Evolutionary conservation across 352 stramenopile genomes (phyloP), one percentile per base, ranked within the genome.

Genomic region (Pythium coloratum): DNA sequence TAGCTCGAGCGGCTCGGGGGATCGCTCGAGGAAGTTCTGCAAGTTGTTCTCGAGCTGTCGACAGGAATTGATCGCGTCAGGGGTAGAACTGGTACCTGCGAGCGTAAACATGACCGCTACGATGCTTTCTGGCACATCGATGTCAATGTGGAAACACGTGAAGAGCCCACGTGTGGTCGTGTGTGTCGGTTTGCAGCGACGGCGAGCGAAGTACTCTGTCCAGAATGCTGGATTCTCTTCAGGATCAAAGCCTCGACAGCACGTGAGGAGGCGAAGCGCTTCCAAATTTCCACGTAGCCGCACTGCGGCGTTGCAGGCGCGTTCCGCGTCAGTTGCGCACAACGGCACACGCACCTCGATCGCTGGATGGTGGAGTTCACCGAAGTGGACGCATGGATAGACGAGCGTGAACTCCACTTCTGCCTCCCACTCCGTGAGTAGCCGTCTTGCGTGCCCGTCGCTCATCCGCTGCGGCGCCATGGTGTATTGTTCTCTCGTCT

Each of bases 201-300:
- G 5, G 6, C 5, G 6, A 42, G 36, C 36, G 9, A 24, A 50
- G 42, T 50, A 50, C 16, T 50, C 32, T 16, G 33, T 38, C 54
- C 54, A 59, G 26, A 59, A 59, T 2, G 6, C 5, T 7, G 54
- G 33, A 12, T 59, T 59, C 30, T 59, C 28, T 9, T 59, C 54
- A 4, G 24, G 32, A 33, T 49, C 33, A n/a, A 59, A 49, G 20
- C 54, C 54, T 10, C 54, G 54, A n/a, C 54, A 59, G n/a, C 54
- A 59, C 33, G 54, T 20, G 18, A 59, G 28, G 18, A 24, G n/a
- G 13, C 42, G 38, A 16, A 59, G 54, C 20, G 33, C 34, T 18
- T 59, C 54, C 33, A 46, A 33, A 5, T 28, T 10, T 7, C n/a
- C 6, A 13, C 33, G 54, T n/a, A 59, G n/a, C 6, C 42, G 12